Evolutionary conservation across 1,284 basidiomycete species (phyloP), one percentile per base, ranked within the genome.

Genomic region (Trichosporon faecale): DNA sequence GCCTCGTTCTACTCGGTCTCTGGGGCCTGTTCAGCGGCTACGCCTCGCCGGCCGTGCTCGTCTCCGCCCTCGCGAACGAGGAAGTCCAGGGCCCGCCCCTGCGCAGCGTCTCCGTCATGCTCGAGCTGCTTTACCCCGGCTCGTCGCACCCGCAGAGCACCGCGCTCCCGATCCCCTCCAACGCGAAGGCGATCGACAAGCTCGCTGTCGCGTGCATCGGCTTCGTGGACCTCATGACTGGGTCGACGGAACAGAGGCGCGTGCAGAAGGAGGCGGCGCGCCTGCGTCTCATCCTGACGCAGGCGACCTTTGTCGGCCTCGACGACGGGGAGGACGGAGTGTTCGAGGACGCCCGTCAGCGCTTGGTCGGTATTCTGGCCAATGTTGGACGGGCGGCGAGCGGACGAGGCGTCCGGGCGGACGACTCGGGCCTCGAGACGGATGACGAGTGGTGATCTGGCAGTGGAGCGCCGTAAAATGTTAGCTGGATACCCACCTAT

Each of bases 1-100:
- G 79, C n/a, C 74, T 84, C 18, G 82, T 84, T 14, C 73, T 83
- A 11, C 80, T 83, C 33, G 83, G 81, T 35, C 74, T 84, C 11
- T 83, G 83, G 82, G 79, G 80, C 23, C 70, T 82, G 5, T 76
- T 84, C 68, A 73, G 76, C 14, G 77, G 78, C 46, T 79, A 80
- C 27, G 64, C 70, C 14, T 75, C 78, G 61, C 81, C 82, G 60
- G 78, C 77, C 1, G 74, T 79, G 9, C 74, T 84, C 7, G 81
- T 79, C 9, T 74, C 74, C 21, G 79, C 82, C n/a, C 75, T 84
- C 14, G 80, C 80, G 8, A 80, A 74, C 8, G 79, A 81, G 67
- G 79, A 84, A 65, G 66, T 82, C 2, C 73, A 79, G 67, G 81
- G 78, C 29, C 70, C 74, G 0, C 72, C 72, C 0, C 73, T 83